Evolutionary conservation across 352 stramenopile genomes (phyloP).

Genomic region (Peronospora destructor): DNA sequence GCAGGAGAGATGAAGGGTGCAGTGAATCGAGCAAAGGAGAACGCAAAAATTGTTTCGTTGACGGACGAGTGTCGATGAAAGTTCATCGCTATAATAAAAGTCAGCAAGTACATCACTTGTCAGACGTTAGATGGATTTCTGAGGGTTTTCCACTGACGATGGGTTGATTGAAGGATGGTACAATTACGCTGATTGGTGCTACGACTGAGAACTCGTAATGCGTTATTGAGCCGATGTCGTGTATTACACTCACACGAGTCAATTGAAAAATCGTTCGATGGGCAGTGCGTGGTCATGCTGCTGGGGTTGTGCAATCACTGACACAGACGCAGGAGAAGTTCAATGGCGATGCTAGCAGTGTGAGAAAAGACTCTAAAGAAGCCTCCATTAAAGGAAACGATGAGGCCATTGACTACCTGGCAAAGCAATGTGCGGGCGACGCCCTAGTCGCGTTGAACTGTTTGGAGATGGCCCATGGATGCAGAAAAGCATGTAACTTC

Average conservation of each 20-base stretch:
- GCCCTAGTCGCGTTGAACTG: slow-evolving; percentile 77
- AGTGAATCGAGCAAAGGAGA: slow-evolving; percentile 57
- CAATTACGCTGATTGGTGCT: slow-evolving; percentile 82
- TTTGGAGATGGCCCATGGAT: slow-evolving; percentile 60
- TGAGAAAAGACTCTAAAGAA: slow-evolving; percentile 1
- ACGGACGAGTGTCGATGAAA: slow-evolving; percentile 81
- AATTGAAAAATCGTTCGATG: slow-evolving; percentile 58
- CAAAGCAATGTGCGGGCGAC: slow-evolving; percentile 69
- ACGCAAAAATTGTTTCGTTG: slow-evolving; percentile 55
- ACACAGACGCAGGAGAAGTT: slow-evolving; percentile 8
- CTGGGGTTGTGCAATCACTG: slow-evolving; percentile 30
- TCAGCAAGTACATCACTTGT: slow-evolving; percentile 37
- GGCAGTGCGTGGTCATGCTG: slow-evolving; percentile 35
- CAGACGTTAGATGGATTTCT: not conserved
- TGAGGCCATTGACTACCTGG: slow-evolving; percentile 55
- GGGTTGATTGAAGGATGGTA: slow-evolving; percentile 48
- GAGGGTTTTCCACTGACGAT: too few species aligned
- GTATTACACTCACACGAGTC: slow-evolving; percentile 68
- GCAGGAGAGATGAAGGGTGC: slow-evolving; percentile 67
- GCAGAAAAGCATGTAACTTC: slow-evolving; percentile 37
- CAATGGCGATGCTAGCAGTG: slow-evolving; percentile 2
- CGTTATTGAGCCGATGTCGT: slow-evolving; percentile 66
- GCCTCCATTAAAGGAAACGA: slow-evolving; percentile 42
- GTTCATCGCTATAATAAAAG: slow-evolving; percentile 87
- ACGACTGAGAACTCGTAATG: slow-evolving; percentile 87